phyloP scores from a whole-genome alignment of 129 eudicot genomes.

The Gnaphalium uliginosum region DNA sequence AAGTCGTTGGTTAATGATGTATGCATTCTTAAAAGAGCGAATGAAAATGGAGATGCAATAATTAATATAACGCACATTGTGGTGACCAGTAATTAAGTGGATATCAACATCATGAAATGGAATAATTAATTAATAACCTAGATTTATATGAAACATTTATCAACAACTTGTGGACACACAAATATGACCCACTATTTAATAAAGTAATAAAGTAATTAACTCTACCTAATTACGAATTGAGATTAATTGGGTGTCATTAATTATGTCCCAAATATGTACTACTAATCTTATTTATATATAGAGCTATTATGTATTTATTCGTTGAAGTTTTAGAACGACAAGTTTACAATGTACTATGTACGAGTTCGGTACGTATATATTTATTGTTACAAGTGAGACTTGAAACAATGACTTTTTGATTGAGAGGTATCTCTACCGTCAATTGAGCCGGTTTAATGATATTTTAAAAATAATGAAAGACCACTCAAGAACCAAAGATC shows the following conservation, averaged over 20 bases:
- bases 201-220: too few species aligned
- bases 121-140: constrained; percentile 16
- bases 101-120: constrained; percentile 29
- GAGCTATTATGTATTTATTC: too few species aligned
- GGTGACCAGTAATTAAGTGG: constrained; percentile 20
- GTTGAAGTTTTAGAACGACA: neutral
- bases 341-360: neutral
- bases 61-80: neutral
- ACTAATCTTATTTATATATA: neutral
- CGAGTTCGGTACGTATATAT: too few species aligned
- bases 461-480: too few species aligned
- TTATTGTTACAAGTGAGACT: too few species aligned
- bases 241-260: constrained; percentile 1
- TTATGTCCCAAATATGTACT: neutral
- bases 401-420: too few species aligned
- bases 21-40: constrained; percentile 2
- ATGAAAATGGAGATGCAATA: constrained; percentile 16
- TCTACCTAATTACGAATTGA: neutral
- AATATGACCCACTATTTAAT: constrained; percentile 2
- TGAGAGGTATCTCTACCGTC: too few species aligned
- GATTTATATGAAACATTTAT: constrained; percentile 12
- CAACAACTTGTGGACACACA: constrained; percentile 21
- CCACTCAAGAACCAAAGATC: too few species aligned
- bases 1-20: constrained; percentile 4
- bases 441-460: too few species aligned